These are phyloP conservation scores for Phyllosticta ampelicida DNA, from an alignment of 2,329 filamentous ascomycete genomes.

Conservation along the genomic window DNA sequence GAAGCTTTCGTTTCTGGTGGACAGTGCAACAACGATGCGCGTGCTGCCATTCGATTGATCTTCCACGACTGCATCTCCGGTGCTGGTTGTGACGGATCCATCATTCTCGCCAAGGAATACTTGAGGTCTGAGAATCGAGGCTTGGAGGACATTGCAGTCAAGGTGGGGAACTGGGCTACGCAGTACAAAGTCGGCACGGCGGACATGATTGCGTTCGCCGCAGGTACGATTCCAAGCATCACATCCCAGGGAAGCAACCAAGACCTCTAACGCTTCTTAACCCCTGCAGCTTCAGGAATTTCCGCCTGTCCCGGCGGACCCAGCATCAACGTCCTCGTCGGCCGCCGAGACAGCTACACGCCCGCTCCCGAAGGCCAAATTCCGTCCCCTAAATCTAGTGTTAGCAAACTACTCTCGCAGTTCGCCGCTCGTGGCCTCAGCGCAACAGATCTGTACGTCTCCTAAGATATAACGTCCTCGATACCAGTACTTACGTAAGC, in stretches of 20 bases:
- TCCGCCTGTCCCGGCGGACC: slow-evolving; percentile 44
- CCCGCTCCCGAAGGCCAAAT: slow-evolving; percentile 36
- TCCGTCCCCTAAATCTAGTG: slow-evolving; percentile 31
- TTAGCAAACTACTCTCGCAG: slow-evolving; percentile 34
- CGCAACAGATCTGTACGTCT: too few species aligned
- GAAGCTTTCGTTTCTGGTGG: slow-evolving; percentile 13
- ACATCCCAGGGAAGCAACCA: too few species aligned
- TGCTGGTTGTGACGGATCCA: slow-evolving; percentile 31
- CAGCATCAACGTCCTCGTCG: slow-evolving; percentile 39
- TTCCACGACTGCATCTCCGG: slow-evolving; percentile 26
- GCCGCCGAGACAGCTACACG: slow-evolving; percentile 34
- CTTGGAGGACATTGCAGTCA: slow-evolving; percentile 31
- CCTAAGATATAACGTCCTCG: too few species aligned
- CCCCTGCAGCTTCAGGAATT: slow-evolving; percentile 33
- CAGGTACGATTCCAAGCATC: slow-evolving; percentile 11
- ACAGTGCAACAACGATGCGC: slow-evolving; percentile 19
- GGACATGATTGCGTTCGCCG: slow-evolving; percentile 44
- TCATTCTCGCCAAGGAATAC: slow-evolving; percentile 29
- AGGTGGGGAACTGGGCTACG: slow-evolving; percentile 29
- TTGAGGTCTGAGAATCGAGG: slow-evolving; percentile 34
- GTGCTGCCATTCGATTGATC: slow-evolving; percentile 20
- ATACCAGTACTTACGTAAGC: too few species aligned
- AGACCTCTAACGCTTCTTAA: neutral
- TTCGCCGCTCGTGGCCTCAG: slow-evolving; percentile 43
- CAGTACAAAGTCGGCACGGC: slow-evolving; percentile 40